Conservation (phyloP, 2,329 filamentous ascomycete species). For the Botrytis hyacinthi region DNA sequence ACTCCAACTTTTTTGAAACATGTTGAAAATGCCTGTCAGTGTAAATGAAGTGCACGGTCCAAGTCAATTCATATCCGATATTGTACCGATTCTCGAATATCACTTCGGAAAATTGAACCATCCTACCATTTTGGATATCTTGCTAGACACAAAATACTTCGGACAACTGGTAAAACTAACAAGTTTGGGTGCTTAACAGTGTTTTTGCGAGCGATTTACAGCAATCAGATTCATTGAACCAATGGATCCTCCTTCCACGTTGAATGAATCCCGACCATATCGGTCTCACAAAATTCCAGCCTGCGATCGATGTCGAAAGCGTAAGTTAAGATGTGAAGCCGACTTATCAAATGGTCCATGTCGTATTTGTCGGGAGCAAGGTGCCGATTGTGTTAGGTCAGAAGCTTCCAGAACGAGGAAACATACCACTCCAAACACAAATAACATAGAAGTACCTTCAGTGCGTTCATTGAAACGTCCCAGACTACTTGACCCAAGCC, state of each 20-base stretch:
- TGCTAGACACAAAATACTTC: not conserved
- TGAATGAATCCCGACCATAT: not conserved
- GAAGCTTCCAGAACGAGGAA: not conserved
- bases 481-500: not conserved
- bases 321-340: slow-evolving; percentile 10
- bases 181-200: not conserved
- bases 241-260: not conserved
- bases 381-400: not conserved
- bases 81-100: not conserved
- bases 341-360: not conserved
- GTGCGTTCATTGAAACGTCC: not conserved
- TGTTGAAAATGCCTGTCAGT: not conserved
- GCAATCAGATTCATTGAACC: not conserved
- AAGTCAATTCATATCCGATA: not conserved
- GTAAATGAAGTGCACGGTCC: not conserved
- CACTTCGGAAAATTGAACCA: not conserved
- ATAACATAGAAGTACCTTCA: not conserved
- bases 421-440: not conserved
- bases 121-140: not conserved
- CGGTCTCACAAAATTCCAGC: slow-evolving; percentile 3
- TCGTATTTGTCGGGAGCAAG: not conserved
- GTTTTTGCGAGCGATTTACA: not conserved
- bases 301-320: slow-evolving; percentile 10
- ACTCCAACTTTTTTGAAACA: not conserved
- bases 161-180: not conserved